A percentile compares a stretch with the other conserved stretches of the same genome.
Conservation (phyloP, 83 land plant genomes). For the Picea abies region DNA sequence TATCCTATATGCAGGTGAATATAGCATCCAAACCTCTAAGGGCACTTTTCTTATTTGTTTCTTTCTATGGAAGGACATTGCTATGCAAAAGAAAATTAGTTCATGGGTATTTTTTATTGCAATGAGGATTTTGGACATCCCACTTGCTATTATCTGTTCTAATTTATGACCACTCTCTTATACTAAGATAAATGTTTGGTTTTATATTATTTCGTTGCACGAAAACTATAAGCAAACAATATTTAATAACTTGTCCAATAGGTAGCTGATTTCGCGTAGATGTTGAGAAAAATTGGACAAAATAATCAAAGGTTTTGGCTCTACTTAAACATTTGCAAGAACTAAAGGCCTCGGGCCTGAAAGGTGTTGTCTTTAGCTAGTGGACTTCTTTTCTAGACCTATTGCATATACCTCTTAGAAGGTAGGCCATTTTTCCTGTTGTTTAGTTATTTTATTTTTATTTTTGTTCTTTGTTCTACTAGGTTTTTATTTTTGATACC, state of each 20-base stretch:
- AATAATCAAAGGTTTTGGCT: slow-evolving; percentile 79
- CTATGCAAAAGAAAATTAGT: background rate
- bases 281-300: slow-evolving; percentile 91
- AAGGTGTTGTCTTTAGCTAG: slow-evolving; percentile 94
- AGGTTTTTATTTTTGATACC: background rate
- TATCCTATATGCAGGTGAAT: slow-evolving; percentile 94
- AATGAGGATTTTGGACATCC: background rate
- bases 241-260: slow-evolving; percentile 88
- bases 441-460: too few relatives aligned
- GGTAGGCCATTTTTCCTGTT: slow-evolving; percentile 40
- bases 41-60: background rate
- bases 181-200: background rate
- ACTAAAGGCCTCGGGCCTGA: slow-evolving; percentile 44
- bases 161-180: background rate
- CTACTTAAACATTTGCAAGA: slow-evolving; percentile 67
- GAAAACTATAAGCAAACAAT: slow-evolving; percentile 65
- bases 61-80: too few relatives aligned
- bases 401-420: slow-evolving; percentile 76
- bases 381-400: slow-evolving; percentile 98
- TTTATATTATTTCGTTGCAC: slow-evolving; percentile 34
- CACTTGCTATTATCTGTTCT: background rate
- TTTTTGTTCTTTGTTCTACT: background rate
- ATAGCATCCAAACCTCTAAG: background rate
- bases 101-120: background rate
- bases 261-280: slow-evolving; percentile 77